These are phyloP conservation scores for Russula virescens DNA, from an alignment of 768 basidiomycete genomes.

Conservation along the genomic window DNA sequence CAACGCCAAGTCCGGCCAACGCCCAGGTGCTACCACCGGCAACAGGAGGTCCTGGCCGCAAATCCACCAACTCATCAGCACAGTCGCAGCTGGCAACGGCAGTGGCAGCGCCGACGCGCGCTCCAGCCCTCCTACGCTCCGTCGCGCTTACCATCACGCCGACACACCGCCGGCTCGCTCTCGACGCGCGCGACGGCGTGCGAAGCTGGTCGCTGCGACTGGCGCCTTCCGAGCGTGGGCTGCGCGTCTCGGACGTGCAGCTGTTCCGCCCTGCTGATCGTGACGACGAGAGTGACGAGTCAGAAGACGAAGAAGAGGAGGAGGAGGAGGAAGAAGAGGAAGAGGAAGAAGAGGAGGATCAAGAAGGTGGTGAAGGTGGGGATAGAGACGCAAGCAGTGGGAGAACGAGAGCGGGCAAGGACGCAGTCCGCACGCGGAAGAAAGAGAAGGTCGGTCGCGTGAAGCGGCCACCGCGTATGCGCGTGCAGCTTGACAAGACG, in stretches of 20 bases:
- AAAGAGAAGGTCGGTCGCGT: slow-evolving; percentile 26
- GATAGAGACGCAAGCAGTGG: no score
- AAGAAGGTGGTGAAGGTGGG: not conserved
- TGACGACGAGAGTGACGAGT: slow-evolving; percentile 55
- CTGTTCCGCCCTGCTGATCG: slow-evolving; percentile 56
- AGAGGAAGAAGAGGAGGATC: slow-evolving; percentile 37
- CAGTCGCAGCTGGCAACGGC: slow-evolving; percentile 18
- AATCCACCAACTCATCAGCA: slow-evolving; percentile 5
- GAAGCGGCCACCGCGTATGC: slow-evolving; percentile 31
- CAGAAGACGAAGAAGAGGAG: slow-evolving; percentile 39
- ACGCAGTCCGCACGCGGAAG: slow-evolving; percentile 33
- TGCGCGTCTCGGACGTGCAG: slow-evolving; percentile 49
- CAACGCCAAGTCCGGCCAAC: slow-evolving; percentile 7
- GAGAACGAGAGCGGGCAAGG: not conserved
- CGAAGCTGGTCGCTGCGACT: slow-evolving; percentile 67
- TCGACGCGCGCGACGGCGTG: slow-evolving; percentile 68
- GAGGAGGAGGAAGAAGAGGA: slow-evolving; percentile 33
- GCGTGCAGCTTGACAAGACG: slow-evolving; percentile 55
- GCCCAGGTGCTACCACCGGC: slow-evolving; percentile 19
- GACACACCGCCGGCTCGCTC: slow-evolving; percentile 46
- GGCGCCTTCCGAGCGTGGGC: slow-evolving; percentile 46
- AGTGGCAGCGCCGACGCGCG: slow-evolving; percentile 21
- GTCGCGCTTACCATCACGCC: slow-evolving; percentile 38
- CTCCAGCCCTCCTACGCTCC: slow-evolving; percentile 25
- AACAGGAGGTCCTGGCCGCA: slow-evolving; percentile 22